Evolutionary conservation across 345 rosid genomes (phyloP).

Genomic region (Kernera saxatilis): DNA sequence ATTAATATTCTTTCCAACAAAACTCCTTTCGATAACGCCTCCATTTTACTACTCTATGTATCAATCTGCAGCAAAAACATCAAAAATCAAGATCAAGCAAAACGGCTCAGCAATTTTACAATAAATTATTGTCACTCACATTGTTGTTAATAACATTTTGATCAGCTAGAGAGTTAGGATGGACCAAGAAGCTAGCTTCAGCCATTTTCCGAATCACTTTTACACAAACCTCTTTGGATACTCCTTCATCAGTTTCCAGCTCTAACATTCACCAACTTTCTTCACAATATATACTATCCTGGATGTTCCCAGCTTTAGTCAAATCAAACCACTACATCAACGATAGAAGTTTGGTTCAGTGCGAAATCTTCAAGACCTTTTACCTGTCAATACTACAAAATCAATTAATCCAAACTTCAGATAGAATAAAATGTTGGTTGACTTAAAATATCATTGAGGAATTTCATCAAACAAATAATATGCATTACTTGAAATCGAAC

Average conservation of each 20-base stretch:
- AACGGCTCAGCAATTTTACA: background rate
- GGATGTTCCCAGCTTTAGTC: too few species aligned
- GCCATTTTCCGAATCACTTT: constrained; percentile 67
- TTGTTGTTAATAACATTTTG: constrained; percentile 26
- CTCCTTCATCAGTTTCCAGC: constrained; percentile 45
- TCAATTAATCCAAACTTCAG: too few species aligned
- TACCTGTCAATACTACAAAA: too few species aligned
- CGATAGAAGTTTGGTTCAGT: too few species aligned
- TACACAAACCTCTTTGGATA: constrained; percentile 38
- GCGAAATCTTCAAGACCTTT: too few species aligned
- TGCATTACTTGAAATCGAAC: too few species aligned
- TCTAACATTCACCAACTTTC: too few species aligned
- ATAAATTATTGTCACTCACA: constrained; percentile 33
- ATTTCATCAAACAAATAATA: too few species aligned
- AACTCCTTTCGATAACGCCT: constrained; percentile 53
- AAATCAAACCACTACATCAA: too few species aligned
- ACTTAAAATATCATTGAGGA: too few species aligned
- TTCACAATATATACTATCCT: too few species aligned
- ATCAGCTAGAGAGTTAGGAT: constrained; percentile 16
- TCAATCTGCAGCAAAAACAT: constrained; percentile 50
- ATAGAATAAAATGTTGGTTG: too few species aligned
- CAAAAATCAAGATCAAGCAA: constrained; percentile 7
- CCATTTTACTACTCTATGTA: constrained; percentile 69
- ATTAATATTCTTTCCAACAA: constrained; percentile 53
- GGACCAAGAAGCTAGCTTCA: constrained; percentile 60